Base-by-base conservation (phyloP, 306 rosid genomes). In the Amphicarpaea edgeworthii region DNA sequence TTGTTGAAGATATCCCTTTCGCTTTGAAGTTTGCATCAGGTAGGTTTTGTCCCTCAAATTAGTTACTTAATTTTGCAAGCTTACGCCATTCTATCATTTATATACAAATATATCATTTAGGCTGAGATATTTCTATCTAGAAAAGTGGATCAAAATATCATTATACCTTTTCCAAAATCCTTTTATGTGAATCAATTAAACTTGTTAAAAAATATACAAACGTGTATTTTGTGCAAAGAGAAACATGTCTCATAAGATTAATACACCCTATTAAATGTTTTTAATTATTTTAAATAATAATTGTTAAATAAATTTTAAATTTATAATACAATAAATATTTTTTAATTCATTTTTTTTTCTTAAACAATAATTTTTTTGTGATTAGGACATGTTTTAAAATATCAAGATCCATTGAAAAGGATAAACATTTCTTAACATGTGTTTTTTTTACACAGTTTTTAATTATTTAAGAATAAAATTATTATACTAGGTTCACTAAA, bases 1-100 rank as follows among this genome's bases (percentile, higher is more conserved):
- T 72, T 68, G 73, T 50, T 68, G 63, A 20, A 75, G 20, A 41
- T 17, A 50, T 19, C 26, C 58, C 58, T 51, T 19, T 51, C 16
- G n/a, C n/a, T n/a, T n/a, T n/a, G n/a, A n/a, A n/a, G 12, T 51
- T 51, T 19, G 14, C 58, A 19, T 19, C 26, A 3, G 14, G 5
- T 50, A 3, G 24, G 58, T 12, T 57, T 57, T 55, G 1, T 7
- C 81, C 81, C 75, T 71, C 21, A 37, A 60, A 50, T 12, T 17
- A 45, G 42, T 60, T 76, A 30, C 58, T 19, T 40, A 49, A 75
- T 3, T 43, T 45, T 70, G 55, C 38, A 77, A 74, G 79, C 63
- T 42, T 63, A 20, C 34, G 49, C 42, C 64, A 34, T 41, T 55
- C 45, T 50, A 20, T 20, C 81, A n/a, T n/a, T n/a, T n/a, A n/a